Evolutionary conservation across 345 rosid species (phyloP).

Genomic region (Boechera stricta): DNA sequence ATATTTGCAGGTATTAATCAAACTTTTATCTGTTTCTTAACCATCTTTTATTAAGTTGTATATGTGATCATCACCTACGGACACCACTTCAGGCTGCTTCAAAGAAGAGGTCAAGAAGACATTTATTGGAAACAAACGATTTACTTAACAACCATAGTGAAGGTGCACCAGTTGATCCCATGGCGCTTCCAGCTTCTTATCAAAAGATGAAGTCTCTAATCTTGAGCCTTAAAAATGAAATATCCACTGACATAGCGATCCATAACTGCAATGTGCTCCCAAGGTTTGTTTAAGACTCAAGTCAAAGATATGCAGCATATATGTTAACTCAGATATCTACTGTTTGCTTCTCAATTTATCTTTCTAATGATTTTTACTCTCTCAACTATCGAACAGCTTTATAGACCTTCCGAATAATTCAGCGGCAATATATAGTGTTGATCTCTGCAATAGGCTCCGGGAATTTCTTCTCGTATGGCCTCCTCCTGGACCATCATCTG

Average conservation of each 20-base stretch:
- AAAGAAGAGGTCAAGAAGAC: constrained; percentile 83
- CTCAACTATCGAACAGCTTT: constrained; percentile 64
- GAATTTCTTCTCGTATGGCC: constrained; percentile 84
- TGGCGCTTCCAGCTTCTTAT: constrained; percentile 63
- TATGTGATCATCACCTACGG: constrained; percentile 26
- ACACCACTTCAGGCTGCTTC: constrained; percentile 67
- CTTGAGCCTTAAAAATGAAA: constrained; percentile 72
- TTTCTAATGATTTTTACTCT: constrained; percentile 35
- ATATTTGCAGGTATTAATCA: constrained; percentile 75
- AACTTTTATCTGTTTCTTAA: constrained; percentile 2
- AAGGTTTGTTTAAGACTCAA: constrained; percentile 55
- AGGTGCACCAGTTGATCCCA: constrained; percentile 53
- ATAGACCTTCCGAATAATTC: constrained; percentile 90
- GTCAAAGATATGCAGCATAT: constrained; percentile 1
- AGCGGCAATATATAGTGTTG: constrained; percentile 80
- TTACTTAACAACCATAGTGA: constrained; percentile 60
- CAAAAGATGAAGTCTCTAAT: constrained; percentile 82
- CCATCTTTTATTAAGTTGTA: constrained; percentile 4
- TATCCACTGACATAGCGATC: constrained; percentile 81
- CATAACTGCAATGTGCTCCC: constrained; percentile 80
- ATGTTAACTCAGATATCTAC: constrained; percentile 1
- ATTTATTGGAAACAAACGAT: constrained; percentile 80
- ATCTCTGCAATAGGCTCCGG: constrained; percentile 81
- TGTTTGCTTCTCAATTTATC: neutral
- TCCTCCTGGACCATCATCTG: constrained; percentile 86